Base-by-base conservation (phyloP, 164 flowering plant genomes). In the Vitis amurensis region DNA sequence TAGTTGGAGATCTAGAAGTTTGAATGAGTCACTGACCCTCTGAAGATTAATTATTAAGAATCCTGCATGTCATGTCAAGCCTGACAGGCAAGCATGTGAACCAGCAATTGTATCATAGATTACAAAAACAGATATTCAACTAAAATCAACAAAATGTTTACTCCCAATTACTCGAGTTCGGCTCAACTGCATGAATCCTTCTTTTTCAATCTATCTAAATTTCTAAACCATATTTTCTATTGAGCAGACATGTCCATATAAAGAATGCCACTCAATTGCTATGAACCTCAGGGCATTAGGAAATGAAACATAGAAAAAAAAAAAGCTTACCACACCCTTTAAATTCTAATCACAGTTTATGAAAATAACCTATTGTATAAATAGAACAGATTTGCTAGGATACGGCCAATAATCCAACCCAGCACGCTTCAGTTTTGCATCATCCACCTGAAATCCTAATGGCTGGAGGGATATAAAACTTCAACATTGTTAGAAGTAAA, bases 361-460 rank as follows among this genome's bases (percentile, higher is more conserved):
- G 27, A 23, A 55, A 59, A 70, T 55, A 66, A 11, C n/a, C n/a
- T 4, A 63, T 12, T 15, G 12, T n/a, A 30, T 29, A 48, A 2
- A 47, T 3, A 13, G 4, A 51, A 70, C 16, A 65, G 1, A 73
- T 52, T 11, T 50, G 48, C 52, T 67, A 65, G 95, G 99, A 92
- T 94, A 94, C 99, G 95, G 97, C 97, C 99, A 92, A 62, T 92
- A 94, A 77, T 94, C 97, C 77, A 94, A 73, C 61, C 99, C 97
- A 68, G 99, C 99, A 69, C 99, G 97, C 85, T 92, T 92, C 53
- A 94, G 71, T 75, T 94, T 94, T 63, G 94, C 30, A 79, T 91
- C 92, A 74, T 91, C 97, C 57, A 94, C 82, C 77, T 83, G 83
- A 82, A 91, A 94, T 63, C 99, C 99, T 75, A 94, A 68, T 51